Evolutionary conservation across 768 basidiomycete genomes (phyloP).

Genomic region (Boletus tomentosulus): DNA sequence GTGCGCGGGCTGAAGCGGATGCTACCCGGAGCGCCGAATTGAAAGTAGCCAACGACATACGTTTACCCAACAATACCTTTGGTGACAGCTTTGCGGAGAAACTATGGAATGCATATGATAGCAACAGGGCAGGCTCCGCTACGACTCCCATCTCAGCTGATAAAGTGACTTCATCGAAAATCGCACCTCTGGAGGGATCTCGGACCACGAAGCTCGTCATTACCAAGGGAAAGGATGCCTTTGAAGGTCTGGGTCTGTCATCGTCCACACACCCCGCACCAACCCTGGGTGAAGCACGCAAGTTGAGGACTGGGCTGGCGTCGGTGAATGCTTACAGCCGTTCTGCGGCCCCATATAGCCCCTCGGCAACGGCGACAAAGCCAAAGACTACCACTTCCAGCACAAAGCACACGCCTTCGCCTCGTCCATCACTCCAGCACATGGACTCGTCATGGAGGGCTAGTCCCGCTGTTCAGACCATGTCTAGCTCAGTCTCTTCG

Average conservation of each 20-base stretch:
- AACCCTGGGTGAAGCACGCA: slow-evolving; percentile 73
- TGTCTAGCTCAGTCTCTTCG: slow-evolving; percentile 37
- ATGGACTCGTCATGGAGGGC: slow-evolving; percentile 18
- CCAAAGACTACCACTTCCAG: slow-evolving; percentile 16
- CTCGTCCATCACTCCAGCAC: slow-evolving; percentile 22
- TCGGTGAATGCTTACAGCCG: slow-evolving; percentile 39
- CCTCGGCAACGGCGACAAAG: slow-evolving; percentile 14
- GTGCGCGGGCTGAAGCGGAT: slow-evolving; percentile 20
- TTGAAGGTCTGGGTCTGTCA: slow-evolving; percentile 65
- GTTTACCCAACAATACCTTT: slow-evolving; percentile 39
- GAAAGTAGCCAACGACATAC: slow-evolving; percentile 21
- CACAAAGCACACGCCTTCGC: slow-evolving; percentile 27
- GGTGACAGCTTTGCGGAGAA: slow-evolving; percentile 64
- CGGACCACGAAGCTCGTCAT: slow-evolving; percentile 30
- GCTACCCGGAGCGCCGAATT: slow-evolving; percentile 42
- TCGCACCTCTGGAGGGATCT: slow-evolving; percentile 28
- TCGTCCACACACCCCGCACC: slow-evolving; percentile 46
- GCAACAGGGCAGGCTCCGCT: slow-evolving; percentile 10
- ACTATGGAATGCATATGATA: slow-evolving; percentile 51
- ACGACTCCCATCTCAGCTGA: slow-evolving; percentile 5
- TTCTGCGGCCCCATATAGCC: slow-evolving; percentile 6
- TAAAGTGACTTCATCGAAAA: slow-evolving; percentile 20
- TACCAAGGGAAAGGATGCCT: slow-evolving; percentile 62
- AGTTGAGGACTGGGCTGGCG: slow-evolving; percentile 65
- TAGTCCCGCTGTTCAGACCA: slow-evolving; percentile 13